Percentiles rank a stretch among this genome's conserved stretches.
phyloP scores from a whole-genome alignment of 2,329 filamentous ascomycete genomes.

The Cytospora chrysosperma region DNA sequence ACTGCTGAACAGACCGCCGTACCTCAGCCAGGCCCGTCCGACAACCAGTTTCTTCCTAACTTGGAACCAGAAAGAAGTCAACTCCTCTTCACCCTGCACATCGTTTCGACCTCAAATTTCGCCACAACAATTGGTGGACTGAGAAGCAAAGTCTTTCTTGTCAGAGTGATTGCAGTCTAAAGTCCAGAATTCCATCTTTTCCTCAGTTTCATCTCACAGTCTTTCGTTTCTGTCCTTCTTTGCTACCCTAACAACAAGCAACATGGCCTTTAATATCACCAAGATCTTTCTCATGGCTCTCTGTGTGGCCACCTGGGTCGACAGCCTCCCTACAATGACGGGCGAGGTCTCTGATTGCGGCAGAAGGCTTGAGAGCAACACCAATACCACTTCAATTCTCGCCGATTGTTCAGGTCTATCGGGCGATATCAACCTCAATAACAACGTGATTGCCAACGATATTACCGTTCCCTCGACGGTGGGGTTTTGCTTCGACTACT shows the following conservation, averaged over 20 bases:
- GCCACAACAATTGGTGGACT: background rate
- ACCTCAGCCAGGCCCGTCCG: background rate
- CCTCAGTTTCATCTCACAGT: background rate
- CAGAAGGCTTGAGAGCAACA: background rate
- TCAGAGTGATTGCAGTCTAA: background rate
- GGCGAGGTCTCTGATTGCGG: background rate
- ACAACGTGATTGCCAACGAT: background rate
- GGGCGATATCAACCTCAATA: background rate
- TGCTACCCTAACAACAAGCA: conserved; percentile 12
- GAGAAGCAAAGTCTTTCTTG: background rate
- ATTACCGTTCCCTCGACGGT: background rate
- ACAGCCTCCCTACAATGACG: background rate
- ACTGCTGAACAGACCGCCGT: background rate
- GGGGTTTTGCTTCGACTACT: background rate
- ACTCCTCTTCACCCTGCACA: background rate
- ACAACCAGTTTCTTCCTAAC: background rate
- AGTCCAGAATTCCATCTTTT: background rate
- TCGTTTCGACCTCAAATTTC: background rate
- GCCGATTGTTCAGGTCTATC: background rate
- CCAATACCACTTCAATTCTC: background rate
- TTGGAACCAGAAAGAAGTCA: background rate
- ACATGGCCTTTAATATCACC: conserved; percentile 18
- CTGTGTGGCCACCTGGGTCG: background rate
- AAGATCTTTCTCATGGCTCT: conserved; percentile 2
- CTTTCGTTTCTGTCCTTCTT: background rate